phyloP scores from a whole-genome alignment of 768 basidiomycete genomes.

The Hypholoma sublateritium region DNA sequence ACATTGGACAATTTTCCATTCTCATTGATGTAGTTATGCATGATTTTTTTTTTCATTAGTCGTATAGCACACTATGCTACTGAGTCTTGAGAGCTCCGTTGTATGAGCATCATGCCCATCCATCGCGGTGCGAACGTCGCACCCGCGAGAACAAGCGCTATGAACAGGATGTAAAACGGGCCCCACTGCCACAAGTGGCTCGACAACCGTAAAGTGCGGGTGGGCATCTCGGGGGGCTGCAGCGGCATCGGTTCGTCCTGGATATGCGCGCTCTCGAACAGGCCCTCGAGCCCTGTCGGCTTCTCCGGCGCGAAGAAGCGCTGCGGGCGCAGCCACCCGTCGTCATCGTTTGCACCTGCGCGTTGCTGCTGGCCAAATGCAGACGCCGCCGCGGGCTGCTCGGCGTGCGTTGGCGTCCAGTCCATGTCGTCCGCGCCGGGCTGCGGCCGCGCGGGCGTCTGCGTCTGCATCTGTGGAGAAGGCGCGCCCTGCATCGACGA shows the following conservation, averaged over 20 bases:
- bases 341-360: conserved; percentile 34
- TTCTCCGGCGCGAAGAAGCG: conserved; percentile 77
- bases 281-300: conserved; percentile 71
- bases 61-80: not conserved
- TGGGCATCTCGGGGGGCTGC: conserved; percentile 1
- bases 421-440: conserved; percentile 52
- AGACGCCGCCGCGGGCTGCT: conserved; percentile 1
- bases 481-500: conserved; percentile 54
- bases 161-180: conserved; percentile 31
- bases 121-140: conserved; percentile 15
- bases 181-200: conserved; percentile 33
- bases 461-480: conserved; percentile 7
- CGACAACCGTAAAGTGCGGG: conserved; percentile 2
- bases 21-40: not conserved
- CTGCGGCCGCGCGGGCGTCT: conserved; percentile 26
- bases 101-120: conserved; percentile 9
- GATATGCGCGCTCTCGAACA: conserved; percentile 63
- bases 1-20: not conserved
- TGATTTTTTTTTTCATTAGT: not conserved
- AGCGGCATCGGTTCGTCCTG: conserved; percentile 41
- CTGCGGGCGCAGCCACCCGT: conserved; percentile 64
- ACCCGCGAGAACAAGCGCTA: conserved; percentile 18
- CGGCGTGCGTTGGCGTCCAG: conserved; percentile 61
- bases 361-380: conserved; percentile 20
- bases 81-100: not conserved